phyloP scores from a whole-genome alignment of 1,139 yeast species.

The Suhomyces coccinellae region DNA sequence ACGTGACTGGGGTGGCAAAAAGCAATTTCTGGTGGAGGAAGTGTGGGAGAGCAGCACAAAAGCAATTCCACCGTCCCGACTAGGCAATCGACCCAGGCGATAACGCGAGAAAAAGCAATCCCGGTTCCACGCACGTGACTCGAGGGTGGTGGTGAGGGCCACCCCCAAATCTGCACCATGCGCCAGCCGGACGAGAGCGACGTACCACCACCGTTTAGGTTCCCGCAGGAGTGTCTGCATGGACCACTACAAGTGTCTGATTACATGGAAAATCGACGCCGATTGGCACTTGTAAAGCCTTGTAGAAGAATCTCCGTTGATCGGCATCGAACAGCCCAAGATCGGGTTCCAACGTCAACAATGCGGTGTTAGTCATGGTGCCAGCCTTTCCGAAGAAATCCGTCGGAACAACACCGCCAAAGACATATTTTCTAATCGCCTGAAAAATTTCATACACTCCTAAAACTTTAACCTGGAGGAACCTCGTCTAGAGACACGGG shows the following conservation, averaged over 20 bases:
- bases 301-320: too few relatives aligned
- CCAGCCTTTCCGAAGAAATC: too few relatives aligned
- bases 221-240: too few relatives aligned
- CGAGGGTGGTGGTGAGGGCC: background rate
- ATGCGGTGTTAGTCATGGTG: too few relatives aligned
- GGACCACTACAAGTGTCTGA: too few relatives aligned
- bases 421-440: background rate
- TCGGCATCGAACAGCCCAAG: too few relatives aligned
- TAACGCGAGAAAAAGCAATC: constrained; percentile 7
- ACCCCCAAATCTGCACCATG: background rate
- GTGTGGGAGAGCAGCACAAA: constrained; percentile 6
- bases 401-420: too few relatives aligned
- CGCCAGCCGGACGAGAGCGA: background rate
- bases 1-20: constrained; percentile 10
- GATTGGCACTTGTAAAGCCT: too few relatives aligned
- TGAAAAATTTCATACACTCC: background rate
- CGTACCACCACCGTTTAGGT: too few relatives aligned
- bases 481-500: background rate
- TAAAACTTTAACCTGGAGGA: background rate
- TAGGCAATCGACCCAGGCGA: constrained; percentile 6
- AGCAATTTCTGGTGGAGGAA: constrained; percentile 6
- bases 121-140: constrained; percentile 4
- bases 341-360: too few relatives aligned
- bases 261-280: too few relatives aligned
- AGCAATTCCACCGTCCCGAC: constrained; percentile 6